Percentiles rank a stretch among this genome's conserved stretches.
Conservation (phyloP, 73 alveolate species). For the Stentor coeruleus region DNA sequence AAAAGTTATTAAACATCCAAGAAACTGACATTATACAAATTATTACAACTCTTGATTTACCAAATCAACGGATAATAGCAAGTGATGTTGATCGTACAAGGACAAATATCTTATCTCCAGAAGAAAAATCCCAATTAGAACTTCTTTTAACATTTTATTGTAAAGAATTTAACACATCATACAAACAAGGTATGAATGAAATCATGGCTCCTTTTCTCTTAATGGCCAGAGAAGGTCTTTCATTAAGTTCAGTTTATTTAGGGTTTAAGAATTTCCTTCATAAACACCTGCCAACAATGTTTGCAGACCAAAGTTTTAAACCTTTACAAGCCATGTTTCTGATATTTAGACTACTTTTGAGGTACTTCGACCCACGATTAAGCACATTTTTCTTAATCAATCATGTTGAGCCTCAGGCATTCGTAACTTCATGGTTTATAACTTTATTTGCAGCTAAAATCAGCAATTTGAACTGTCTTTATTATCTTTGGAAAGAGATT, state of each 20-base stretch:
- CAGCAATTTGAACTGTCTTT: not conserved
- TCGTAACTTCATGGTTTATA: slow-evolving; percentile 81
- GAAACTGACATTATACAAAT: not conserved
- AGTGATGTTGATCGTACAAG: slow-evolving; percentile 37
- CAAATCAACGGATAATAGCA: slow-evolving; percentile 28
- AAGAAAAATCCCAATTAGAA: slow-evolving; percentile 42
- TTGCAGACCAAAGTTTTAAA: slow-evolving; percentile 40
- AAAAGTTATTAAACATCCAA: no score
- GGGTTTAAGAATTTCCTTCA: slow-evolving; percentile 31
- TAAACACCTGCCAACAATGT: slow-evolving; percentile 27
- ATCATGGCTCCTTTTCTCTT: slow-evolving; percentile 58
- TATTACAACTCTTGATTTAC: not conserved
- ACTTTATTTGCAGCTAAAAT: slow-evolving; percentile 66
- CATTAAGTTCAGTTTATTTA: slow-evolving; percentile 17
- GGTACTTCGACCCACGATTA: slow-evolving; percentile 61
- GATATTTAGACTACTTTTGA: slow-evolving; percentile 41
- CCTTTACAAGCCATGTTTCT: slow-evolving; percentile 44
- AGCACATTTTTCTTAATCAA: slow-evolving; percentile 39
- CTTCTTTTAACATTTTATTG: slow-evolving; percentile 60
- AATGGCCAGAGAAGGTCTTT: slow-evolving; percentile 26
- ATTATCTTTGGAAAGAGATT: not conserved
- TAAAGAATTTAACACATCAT: slow-evolving; percentile 43
- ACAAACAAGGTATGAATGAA: slow-evolving; percentile 84
- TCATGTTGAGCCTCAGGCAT: slow-evolving; percentile 63
- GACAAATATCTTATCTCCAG: slow-evolving; percentile 20